A percentile compares a stretch with the other conserved stretches of the same genome.
Evolutionary conservation across 1,284 basidiomycete genomes (phyloP).

Genomic region (Takashimella tepidaria): DNA sequence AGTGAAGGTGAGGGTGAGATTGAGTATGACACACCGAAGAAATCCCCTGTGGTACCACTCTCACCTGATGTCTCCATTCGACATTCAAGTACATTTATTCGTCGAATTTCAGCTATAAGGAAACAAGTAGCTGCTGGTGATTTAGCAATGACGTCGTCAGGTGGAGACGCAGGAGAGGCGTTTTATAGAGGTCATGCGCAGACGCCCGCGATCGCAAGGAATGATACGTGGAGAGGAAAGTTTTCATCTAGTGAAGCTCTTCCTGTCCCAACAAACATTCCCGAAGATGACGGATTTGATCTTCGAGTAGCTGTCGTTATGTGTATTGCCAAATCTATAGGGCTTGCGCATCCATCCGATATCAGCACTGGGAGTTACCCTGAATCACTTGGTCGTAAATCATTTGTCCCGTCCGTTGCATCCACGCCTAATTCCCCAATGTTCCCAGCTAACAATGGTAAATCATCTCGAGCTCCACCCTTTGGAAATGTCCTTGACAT

Average conservation of each 20-base stretch:
- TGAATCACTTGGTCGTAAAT: conserved; percentile 1
- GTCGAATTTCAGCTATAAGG: conserved; percentile 34
- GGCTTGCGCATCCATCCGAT: conserved; percentile 74
- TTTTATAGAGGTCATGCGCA: conserved; percentile 36
- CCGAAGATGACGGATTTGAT: conserved; percentile 64
- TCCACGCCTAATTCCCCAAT: conserved; percentile 44
- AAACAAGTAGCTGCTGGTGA: conserved; percentile 52
- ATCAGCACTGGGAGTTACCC: neutral
- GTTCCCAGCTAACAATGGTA: conserved; percentile 37
- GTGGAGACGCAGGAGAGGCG: conserved; percentile 26
- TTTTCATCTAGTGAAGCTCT: conserved; percentile 14
- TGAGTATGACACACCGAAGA: neutral
- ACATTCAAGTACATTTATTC: conserved; percentile 21
- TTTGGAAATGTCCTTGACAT: conserved; percentile 81
- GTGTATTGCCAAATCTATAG: conserved; percentile 95
- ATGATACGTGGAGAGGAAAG: conserved; percentile 39
- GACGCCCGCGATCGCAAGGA: conserved; percentile 42
- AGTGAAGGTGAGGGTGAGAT: neutral
- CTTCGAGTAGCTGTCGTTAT: conserved; percentile 92
- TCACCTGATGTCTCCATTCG: conserved; percentile 27
- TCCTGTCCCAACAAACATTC: conserved; percentile 19
- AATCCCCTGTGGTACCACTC: neutral
- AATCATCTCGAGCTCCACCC: conserved; percentile 56
- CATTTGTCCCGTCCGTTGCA: conserved; percentile 19
- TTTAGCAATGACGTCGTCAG: conserved; percentile 49